Conservation (phyloP, 2,329 filamentous ascomycete genomes). For the Pseudovirgaria hyperparasitica region DNA sequence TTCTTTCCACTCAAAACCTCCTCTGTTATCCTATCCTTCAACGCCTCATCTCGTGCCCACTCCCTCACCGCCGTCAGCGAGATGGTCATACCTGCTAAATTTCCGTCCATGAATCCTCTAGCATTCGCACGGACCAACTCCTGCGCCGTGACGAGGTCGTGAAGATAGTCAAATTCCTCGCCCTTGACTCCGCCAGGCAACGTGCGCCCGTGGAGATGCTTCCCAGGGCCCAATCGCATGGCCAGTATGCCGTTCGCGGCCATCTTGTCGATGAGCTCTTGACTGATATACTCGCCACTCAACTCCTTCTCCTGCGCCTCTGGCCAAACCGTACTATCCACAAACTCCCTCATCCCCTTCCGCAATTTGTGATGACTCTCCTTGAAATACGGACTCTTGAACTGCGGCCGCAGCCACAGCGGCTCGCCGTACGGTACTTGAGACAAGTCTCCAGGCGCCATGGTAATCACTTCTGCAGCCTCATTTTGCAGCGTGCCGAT, state of each 20-base stretch:
- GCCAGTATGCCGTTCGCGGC: constrained; percentile 60
- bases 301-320: constrained; percentile 67
- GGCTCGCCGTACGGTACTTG: constrained; percentile 75
- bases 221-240: constrained; percentile 73
- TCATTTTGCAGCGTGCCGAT: constrained; percentile 67
- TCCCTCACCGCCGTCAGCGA: constrained; percentile 68
- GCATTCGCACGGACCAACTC: constrained; percentile 60
- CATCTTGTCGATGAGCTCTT: constrained; percentile 67
- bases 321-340: constrained; percentile 55
- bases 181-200: constrained; percentile 59
- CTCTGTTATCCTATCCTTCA: constrained; percentile 53
- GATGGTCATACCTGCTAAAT: constrained; percentile 79
- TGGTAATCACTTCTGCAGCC: constrained; percentile 58
- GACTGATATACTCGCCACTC: constrained; percentile 56
- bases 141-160: constrained; percentile 65
- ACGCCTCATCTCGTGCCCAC: constrained; percentile 54
- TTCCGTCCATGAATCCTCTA: constrained; percentile 74
- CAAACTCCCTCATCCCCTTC: constrained; percentile 59
- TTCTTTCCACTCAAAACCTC: constrained; percentile 71
- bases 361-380: constrained; percentile 59
- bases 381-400: constrained; percentile 69
- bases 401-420: constrained; percentile 65
- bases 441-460: constrained; percentile 58
- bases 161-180: constrained; percentile 78
- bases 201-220: constrained; percentile 61